phyloP scores from a whole-genome alignment of 2,329 filamentous ascomycete genomes.

The Trichophyton rubrum region DNA sequence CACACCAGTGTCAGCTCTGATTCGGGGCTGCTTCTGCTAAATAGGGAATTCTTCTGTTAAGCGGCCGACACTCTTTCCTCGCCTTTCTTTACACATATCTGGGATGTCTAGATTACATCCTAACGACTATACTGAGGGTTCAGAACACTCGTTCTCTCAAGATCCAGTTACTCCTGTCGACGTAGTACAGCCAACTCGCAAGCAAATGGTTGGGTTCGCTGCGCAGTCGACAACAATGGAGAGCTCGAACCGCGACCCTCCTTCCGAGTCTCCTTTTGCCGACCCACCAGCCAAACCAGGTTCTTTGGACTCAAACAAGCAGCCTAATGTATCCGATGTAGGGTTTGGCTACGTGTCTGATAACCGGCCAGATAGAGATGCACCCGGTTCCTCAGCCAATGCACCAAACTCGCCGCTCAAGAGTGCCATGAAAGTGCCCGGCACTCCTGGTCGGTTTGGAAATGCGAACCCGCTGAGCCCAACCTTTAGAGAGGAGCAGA shows the following conservation, averaged over 20 bases:
- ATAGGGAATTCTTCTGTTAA: neutral
- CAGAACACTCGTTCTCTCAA: slow-evolving; percentile 12
- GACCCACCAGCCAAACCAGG: slow-evolving; percentile 37
- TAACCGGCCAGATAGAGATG: slow-evolving; percentile 39
- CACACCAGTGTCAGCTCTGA: neutral
- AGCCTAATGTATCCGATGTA: slow-evolving; percentile 58
- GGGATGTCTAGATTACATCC: slow-evolving; percentile 12
- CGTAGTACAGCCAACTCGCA: slow-evolving; percentile 24
- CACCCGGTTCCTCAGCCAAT: slow-evolving; percentile 40
- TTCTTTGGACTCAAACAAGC: slow-evolving; percentile 44
- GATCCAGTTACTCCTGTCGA: slow-evolving; percentile 27
- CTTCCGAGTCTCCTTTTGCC: slow-evolving; percentile 37
- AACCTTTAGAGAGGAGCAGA: slow-evolving; percentile 77
- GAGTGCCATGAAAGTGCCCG: slow-evolving; percentile 79
- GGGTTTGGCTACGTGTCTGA: slow-evolving; percentile 80
- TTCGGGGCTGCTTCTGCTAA: neutral
- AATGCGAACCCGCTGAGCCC: slow-evolving; percentile 70
- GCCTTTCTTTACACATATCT: neutral
- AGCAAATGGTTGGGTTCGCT: slow-evolving; percentile 20
- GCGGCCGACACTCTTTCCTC: neutral
- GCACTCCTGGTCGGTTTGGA: slow-evolving; percentile 56
- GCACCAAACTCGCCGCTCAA: slow-evolving; percentile 62
- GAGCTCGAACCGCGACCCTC: slow-evolving; percentile 38
- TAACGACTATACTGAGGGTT: slow-evolving; percentile 8
- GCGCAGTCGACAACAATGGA: slow-evolving; percentile 18